Conservation (phyloP, 1,284 basidiomycete species). For the Chalciporus sp. region DNA sequence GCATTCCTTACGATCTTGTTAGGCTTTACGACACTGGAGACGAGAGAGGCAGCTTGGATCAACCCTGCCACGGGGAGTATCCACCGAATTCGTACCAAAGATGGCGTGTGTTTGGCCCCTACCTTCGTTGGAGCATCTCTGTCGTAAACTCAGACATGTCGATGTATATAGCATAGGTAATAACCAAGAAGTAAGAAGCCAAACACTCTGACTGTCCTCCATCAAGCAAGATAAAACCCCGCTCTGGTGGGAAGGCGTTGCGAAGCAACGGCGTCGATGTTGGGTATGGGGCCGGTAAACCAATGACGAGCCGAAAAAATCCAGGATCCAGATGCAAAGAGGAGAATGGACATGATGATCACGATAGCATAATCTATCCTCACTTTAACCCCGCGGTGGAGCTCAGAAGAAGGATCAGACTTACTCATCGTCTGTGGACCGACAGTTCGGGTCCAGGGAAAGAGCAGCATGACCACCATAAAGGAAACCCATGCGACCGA, state of each 20-base stretch:
- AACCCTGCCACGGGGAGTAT: slow-evolving; percentile 80
- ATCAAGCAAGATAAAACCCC: neutral
- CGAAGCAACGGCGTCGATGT: slow-evolving; percentile 3
- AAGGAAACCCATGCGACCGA: slow-evolving; percentile 64
- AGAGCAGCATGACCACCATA: slow-evolving; percentile 58
- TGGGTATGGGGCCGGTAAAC: slow-evolving; percentile 60
- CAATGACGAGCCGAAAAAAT: slow-evolving; percentile 61
- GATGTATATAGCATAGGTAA: slow-evolving; percentile 1
- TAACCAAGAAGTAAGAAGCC: neutral
- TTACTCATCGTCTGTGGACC: slow-evolving; percentile 54
- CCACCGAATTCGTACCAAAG: slow-evolving; percentile 84
- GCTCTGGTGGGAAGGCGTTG: slow-evolving; percentile 4
- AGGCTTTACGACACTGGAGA: slow-evolving; percentile 88
- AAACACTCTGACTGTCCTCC: neutral
- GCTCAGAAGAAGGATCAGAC: slow-evolving; percentile 10
- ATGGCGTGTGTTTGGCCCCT: slow-evolving; percentile 81
- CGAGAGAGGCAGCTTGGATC: slow-evolving; percentile 88
- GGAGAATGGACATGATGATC: slow-evolving; percentile 59
- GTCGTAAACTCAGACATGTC: slow-evolving; percentile 53
- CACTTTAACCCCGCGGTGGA: slow-evolving; percentile 3
- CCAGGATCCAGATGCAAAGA: slow-evolving; percentile 63
- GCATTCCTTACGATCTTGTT: slow-evolving; percentile 5
- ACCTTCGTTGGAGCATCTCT: slow-evolving; percentile 85
- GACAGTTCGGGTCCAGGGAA: slow-evolving; percentile 48
- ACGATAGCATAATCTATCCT: slow-evolving; percentile 61